A percentile compares a stretch with the other conserved stretches of the same genome.
phyloP scores from a whole-genome alignment of 2,329 filamentous ascomycete species.

The Thelonectria blattea region DNA sequence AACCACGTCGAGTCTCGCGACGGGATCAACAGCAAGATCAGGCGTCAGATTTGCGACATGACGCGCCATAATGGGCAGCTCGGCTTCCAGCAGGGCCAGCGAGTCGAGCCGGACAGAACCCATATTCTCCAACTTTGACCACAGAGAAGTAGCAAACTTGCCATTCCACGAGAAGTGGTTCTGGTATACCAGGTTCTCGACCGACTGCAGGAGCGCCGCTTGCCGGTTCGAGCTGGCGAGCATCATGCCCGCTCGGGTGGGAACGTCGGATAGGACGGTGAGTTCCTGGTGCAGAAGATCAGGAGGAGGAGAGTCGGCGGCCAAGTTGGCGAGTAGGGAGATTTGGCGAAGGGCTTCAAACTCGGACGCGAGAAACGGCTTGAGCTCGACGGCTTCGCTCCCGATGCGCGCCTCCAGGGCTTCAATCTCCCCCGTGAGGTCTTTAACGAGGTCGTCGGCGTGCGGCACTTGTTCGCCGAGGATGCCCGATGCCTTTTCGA shows the following conservation, averaged over 20 bases:
- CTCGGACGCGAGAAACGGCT: conserved; percentile 58
- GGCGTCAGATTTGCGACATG: conserved; percentile 58
- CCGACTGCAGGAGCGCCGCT: conserved; percentile 51
- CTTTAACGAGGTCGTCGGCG: conserved; percentile 54
- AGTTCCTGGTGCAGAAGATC: conserved; percentile 45
- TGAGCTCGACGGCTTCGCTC: conserved; percentile 47
- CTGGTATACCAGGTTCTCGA: conserved; percentile 54
- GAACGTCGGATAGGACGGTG: conserved; percentile 54
- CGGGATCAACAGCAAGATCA: conserved; percentile 57
- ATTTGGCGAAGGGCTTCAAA: conserved; percentile 65
- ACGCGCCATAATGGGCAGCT: conserved; percentile 66
- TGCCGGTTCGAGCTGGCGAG: conserved; percentile 43
- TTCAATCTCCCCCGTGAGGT: conserved; percentile 58
- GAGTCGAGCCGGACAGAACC: conserved; percentile 63
- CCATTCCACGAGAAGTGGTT: conserved; percentile 49
- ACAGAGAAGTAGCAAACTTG: conserved; percentile 51
- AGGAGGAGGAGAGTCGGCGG: not conserved
- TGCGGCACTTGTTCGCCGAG: conserved; percentile 52
- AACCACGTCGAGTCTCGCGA: conserved; percentile 54
- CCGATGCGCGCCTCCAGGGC: conserved; percentile 55
- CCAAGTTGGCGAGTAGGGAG: conserved; percentile 47
- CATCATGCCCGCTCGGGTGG: conserved; percentile 44
- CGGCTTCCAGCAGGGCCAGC: conserved; percentile 67
- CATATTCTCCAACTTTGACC: conserved; percentile 60
- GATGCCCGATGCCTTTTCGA: conserved; percentile 63